Base-by-base conservation (phyloP, 176 grass and related monocot genomes). In the Otatea glauca region DNA sequence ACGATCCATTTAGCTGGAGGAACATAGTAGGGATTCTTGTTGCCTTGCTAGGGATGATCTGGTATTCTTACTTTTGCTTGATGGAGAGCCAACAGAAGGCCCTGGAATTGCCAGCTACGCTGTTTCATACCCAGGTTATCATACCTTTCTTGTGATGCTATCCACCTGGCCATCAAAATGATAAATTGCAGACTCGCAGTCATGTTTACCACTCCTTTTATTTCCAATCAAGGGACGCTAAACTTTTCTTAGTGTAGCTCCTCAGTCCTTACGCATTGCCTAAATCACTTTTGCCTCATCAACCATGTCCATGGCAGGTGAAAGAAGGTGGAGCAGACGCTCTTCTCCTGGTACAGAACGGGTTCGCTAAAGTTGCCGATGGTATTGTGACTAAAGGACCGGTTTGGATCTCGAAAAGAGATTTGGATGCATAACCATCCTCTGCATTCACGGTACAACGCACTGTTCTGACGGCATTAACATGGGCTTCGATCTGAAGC, bases 1-100 rank as follows among this genome's bases (percentile, higher is more conserved):
- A 93, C 12, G 88, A 93, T 84, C 91, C 84, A 65, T 93, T 93
- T 78, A 90, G 84, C 56, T 90, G 87, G 91, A 89, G 91, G 66
- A 93, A 93, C 77, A 90, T 88, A 42, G 50, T 88, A 37, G 91
- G 91, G 24, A 93, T 93, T 48, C 62, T 87, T 71, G 48, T 93
- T 87, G 88, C 91, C 66, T 72, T 93, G 49, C 44, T 93, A 80
- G 91, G 91, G 17, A 93, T 93, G 91, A 13, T 90, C 23, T 82
- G 68, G 32, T 93, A 93, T 58, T 93, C 91, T 5, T 93, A 85
- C 86, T 82, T 89, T 44, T 90, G 91, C 63, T 81, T 81, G 29
- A 41, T 66, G n/a, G 87, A 93, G 70, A 87, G 35, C 48, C 84
- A 87, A 54, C 76, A 87, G n/a, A 93, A 93, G 76, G 43, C 81